Evolutionary conservation across 371 early-diverging fungal genomes (phyloP).

Genomic region (Mucor piriformis): DNA sequence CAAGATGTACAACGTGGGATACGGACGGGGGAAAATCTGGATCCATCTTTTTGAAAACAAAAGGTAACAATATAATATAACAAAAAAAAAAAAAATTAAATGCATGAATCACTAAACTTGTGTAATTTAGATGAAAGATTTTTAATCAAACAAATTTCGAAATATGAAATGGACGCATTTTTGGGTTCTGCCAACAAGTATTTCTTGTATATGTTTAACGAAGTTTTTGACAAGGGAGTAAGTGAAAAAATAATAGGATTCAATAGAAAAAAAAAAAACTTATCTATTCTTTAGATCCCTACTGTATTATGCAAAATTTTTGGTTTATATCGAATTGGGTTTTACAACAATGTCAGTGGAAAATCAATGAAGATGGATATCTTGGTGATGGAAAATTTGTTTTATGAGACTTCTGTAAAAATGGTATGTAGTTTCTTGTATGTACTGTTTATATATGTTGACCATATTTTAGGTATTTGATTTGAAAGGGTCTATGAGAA

Average conservation of each 20-base stretch:
- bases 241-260: not conserved
- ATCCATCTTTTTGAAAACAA: slow-evolving; percentile 86
- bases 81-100: not conserved
- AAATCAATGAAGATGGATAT: slow-evolving; percentile 87
- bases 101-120: not conserved
- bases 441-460: no score
- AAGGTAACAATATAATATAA: slow-evolving; percentile 31
- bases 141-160: slow-evolving; percentile 89
- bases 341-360: slow-evolving; percentile 80
- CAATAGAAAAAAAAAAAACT: not conserved
- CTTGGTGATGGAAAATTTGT: slow-evolving; percentile 95
- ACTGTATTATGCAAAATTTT: slow-evolving; percentile 92
- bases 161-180: slow-evolving; percentile 88
- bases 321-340: slow-evolving; percentile 88
- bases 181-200: slow-evolving; percentile 90
- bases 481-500: slow-evolving; percentile 93
- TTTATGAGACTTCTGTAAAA: slow-evolving; percentile 77
- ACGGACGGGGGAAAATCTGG: slow-evolving; percentile 92
- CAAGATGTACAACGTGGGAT: slow-evolving; percentile 83
- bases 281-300: slow-evolving; percentile 60
- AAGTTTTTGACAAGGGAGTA: slow-evolving; percentile 75
- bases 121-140: slow-evolving; percentile 89
- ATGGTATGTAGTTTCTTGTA: slow-evolving; percentile 37
- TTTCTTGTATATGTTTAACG: slow-evolving; percentile 87
- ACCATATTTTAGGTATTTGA: slow-evolving; percentile 93